A percentile compares a stretch with the other conserved stretches of the same genome.
phyloP scores from a whole-genome alignment of 2,329 filamentous ascomycete species.

The Xylaria sp. region DNA sequence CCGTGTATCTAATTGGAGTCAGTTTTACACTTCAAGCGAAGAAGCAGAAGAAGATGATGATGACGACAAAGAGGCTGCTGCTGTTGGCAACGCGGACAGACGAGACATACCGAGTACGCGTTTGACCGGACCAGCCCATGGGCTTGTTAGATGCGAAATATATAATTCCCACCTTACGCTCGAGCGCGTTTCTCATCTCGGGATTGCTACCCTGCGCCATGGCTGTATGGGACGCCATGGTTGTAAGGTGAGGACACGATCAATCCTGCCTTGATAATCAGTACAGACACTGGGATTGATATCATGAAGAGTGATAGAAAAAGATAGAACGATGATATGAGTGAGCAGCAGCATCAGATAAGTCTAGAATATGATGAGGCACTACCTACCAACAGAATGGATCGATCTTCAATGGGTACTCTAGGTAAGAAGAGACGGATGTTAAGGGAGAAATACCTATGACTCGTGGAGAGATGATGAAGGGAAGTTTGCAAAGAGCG shows the following conservation, averaged over 20 bases:
- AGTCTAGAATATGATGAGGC: no score
- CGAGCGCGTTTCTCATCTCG: conserved; percentile 28
- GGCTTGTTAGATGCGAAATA: conserved; percentile 37
- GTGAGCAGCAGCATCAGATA: neutral
- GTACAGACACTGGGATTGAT: neutral
- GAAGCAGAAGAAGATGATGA: neutral
- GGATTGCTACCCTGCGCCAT: conserved; percentile 34
- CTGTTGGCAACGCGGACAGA: no score
- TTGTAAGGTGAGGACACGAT: neutral
- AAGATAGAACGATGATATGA: neutral
- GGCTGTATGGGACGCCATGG: conserved; percentile 34
- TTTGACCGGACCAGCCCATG: conserved; percentile 40
- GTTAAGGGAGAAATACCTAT: no score
- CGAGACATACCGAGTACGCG: conserved; percentile 38
- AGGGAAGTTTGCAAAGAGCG: no score
- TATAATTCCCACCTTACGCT: conserved; percentile 38
- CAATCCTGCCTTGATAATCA: neutral
- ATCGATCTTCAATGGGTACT: no score
- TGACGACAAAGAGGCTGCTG: no score
- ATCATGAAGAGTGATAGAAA: neutral
- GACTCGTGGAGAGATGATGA: no score
- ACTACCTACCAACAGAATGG: no score
- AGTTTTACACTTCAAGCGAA: conserved; percentile 6
- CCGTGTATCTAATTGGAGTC: conserved; percentile 60
- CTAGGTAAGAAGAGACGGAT: no score